Evolutionary conservation across 208 protist species (phyloP).

Genomic region (Leishmania arabica): DNA sequence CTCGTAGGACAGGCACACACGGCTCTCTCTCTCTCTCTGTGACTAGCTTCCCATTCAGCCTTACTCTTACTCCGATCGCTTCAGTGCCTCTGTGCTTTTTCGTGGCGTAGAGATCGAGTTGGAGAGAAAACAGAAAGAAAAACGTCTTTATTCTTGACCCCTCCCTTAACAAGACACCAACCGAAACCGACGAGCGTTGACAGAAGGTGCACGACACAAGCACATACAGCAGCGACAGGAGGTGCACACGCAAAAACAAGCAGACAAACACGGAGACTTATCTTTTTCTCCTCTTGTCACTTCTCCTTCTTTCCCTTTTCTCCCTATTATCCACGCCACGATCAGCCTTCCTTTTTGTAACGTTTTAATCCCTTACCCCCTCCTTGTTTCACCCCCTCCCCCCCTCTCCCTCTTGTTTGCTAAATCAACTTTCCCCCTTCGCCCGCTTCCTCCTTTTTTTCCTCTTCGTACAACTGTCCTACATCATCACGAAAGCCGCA

Average conservation of each 20-base stretch:
- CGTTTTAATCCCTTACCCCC: slow-evolving; percentile 4
- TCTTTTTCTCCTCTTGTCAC: neutral
- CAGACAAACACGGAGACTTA: neutral
- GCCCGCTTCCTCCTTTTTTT: neutral
- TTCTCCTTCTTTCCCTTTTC: neutral
- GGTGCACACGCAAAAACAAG: neutral
- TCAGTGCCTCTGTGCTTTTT: slow-evolving; percentile 9
- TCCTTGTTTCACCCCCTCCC: no score
- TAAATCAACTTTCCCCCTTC: neutral
- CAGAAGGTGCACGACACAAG: neutral
- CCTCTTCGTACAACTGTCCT: neutral
- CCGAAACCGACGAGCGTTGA: neutral
- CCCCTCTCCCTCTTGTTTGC: neutral
- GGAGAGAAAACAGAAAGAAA: neutral
- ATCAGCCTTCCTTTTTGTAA: slow-evolving; percentile 6
- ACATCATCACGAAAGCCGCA: neutral
- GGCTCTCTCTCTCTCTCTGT: neutral
- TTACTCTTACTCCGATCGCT: slow-evolving; percentile 10
- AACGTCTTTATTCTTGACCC: neutral
- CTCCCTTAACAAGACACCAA: neutral
- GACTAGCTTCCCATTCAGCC: neutral
- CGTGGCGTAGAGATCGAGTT: neutral
- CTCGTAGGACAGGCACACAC: neutral
- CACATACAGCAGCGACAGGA: neutral
- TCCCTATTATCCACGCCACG: neutral